Percentiles rank a stretch among this genome's conserved stretches.
phyloP scores from a whole-genome alignment of 2,329 filamentous ascomycete genomes.

The Stemphylium vesicarium region DNA sequence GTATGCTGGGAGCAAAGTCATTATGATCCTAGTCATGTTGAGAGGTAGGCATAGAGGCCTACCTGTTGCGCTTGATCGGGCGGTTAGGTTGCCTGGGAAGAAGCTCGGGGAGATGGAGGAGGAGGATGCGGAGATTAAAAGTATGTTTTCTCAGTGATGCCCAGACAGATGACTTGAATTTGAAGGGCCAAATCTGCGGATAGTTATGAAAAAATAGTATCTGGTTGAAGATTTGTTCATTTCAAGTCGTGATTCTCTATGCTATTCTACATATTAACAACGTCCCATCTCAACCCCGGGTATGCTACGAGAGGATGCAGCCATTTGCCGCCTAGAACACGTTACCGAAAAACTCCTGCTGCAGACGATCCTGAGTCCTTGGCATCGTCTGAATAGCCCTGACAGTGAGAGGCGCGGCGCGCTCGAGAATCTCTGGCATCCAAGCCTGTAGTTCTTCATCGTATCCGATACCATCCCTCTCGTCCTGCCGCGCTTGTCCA shows the following conservation, averaged over 20 bases:
- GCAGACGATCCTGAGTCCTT: constrained; percentile 39
- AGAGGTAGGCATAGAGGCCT: too few relatives aligned
- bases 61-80: too few relatives aligned
- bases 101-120: too few relatives aligned
- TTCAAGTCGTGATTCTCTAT: background rate
- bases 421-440: constrained; percentile 39
- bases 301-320: background rate
- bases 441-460: constrained; percentile 27
- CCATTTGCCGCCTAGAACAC: background rate
- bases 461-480: constrained; percentile 40
- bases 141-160: too few relatives aligned
- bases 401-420: constrained; percentile 49
- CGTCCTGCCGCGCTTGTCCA: constrained; percentile 43
- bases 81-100: too few relatives aligned
- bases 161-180: too few relatives aligned
- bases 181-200: too few relatives aligned
- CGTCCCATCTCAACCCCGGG: too few relatives aligned
- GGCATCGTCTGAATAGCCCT: constrained; percentile 56
- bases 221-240: background rate
- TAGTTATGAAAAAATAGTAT: too few relatives aligned
- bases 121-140: too few relatives aligned
- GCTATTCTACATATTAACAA: background rate
- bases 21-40: too few relatives aligned
- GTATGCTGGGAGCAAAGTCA: too few relatives aligned
- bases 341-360: constrained; percentile 33